Conservation (phyloP, 2,329 filamentous ascomycete genomes). For the Pleurostoma richardsiae region DNA sequence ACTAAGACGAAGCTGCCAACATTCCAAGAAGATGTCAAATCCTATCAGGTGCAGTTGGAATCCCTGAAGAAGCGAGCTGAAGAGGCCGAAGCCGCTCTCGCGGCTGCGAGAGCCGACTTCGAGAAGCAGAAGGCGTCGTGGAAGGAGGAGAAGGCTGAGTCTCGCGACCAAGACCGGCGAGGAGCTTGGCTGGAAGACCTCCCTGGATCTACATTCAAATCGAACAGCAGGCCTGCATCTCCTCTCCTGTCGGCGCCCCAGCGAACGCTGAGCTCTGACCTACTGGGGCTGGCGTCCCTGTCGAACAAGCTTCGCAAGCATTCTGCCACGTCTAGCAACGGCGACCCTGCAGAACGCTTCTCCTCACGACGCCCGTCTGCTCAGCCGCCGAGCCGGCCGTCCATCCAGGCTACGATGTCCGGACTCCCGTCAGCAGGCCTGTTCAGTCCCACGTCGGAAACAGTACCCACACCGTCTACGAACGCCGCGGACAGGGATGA, state of each 20-base stretch:
- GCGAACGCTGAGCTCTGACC: slow-evolving; percentile 50
- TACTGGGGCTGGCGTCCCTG: slow-evolving; percentile 39
- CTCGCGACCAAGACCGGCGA: slow-evolving; percentile 32
- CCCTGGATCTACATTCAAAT: slow-evolving; percentile 32
- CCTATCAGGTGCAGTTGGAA: slow-evolving; percentile 54
- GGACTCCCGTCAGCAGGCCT: slow-evolving; percentile 22
- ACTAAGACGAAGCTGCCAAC: slow-evolving; percentile 58
- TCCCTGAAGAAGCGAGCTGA: slow-evolving; percentile 60
- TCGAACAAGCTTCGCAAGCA: slow-evolving; percentile 36
- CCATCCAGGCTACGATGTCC: slow-evolving; percentile 31
- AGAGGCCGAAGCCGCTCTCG: slow-evolving; percentile 59
- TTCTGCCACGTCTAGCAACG: slow-evolving; percentile 46
- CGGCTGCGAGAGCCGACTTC: slow-evolving; percentile 45
- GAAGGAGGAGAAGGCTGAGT: slow-evolving; percentile 21
- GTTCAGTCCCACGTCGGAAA: slow-evolving; percentile 45
- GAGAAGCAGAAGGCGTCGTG: slow-evolving; percentile 40
- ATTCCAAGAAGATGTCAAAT: slow-evolving; percentile 58
- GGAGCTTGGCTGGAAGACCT: slow-evolving; percentile 49
- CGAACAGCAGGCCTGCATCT: slow-evolving; percentile 48
- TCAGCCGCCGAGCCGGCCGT: slow-evolving; percentile 37
- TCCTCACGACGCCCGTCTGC: slow-evolving; percentile 44
- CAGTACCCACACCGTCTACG: slow-evolving; percentile 31
- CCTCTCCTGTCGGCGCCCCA: slow-evolving; percentile 43
- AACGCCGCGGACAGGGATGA: slow-evolving; percentile 42
- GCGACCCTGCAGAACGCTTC: slow-evolving; percentile 34